Conservation (phyloP, 305 asterid genomes). For the Fraxinus velutina region DNA sequence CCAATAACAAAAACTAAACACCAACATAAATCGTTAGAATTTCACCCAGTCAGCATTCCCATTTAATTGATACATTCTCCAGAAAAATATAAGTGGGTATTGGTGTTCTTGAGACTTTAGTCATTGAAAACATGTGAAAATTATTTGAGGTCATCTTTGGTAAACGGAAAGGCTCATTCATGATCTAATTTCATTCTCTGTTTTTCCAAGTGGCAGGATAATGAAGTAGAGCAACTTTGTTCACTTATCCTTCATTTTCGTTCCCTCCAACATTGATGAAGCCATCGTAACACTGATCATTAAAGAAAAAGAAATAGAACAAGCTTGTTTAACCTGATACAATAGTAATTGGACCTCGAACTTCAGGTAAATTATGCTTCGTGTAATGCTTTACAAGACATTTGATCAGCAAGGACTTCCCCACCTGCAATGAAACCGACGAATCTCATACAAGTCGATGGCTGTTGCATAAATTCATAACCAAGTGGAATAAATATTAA, state of each 20-base stretch:
- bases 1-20: not conserved
- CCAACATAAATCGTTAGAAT: not conserved
- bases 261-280: not conserved
- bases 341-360: constrained; percentile 85
- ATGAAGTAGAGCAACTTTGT: not conserved
- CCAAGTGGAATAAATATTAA: not conserved
- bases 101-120: not conserved
- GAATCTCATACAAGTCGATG: not conserved
- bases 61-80: not conserved
- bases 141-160: not conserved
- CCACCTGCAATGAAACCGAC: constrained; percentile 54
- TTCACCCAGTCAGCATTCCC: constrained; percentile 3
- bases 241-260: not conserved
- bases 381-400: constrained; percentile 82
- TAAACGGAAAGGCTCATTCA: not conserved
- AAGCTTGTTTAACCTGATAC: constrained; percentile 65
- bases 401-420: constrained; percentile 89
- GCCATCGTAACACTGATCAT: not conserved
- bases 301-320: not conserved
- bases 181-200: not conserved
- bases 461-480: not conserved
- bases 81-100: not conserved
- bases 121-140: constrained; percentile 3
- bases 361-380: constrained; percentile 90
- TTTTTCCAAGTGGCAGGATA: constrained; percentile 3